Evolutionary conservation across 345 rosid genomes (phyloP), one percentile per base, ranked within the genome.

Genomic region (Ceriops decandra): DNA sequence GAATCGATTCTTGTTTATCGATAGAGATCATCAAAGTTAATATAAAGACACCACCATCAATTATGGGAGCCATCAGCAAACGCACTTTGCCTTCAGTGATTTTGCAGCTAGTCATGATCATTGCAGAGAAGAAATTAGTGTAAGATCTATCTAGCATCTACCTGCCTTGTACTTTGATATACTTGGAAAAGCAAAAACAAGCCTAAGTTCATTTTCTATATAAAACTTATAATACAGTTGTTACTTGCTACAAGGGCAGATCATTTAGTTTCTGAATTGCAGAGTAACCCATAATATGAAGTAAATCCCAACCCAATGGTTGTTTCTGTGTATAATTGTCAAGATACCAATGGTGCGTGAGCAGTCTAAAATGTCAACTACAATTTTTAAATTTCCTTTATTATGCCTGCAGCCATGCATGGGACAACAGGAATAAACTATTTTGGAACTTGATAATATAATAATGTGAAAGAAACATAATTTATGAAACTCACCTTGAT

Each of bases 401-500:
- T 24, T 15, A 56, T 26, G 11, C 17, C 15, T 15, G 4, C 16
- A 56, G 59, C 6, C 28, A 56, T 56, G 17, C 17, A 24, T 4
- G 30, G 59, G 28, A 27, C 17, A 21, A 5, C 30, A 56, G 28
- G 24, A 24, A 27, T 56, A 3, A 22, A 24, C 30, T 24, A 56
- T 24, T 56, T 9, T 9, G 59, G 31, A 56, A 13, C 58, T 54
- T 26, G 27, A 9, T 9, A n/a, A 16, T 24, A 27, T 1, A 16
- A 27, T 5, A 21, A 27, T 21, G 13, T 15, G 26, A n/a, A 17
- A 56, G 28, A n/a, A 56, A 56, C 28, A 56, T 10, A 10, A 24
- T 28, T 17, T 52, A 51, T 1, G 72, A 80, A 62, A 71, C 88
- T 84, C 64, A 91, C 98, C 96, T 72, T 91, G 96, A 73, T 72